Conservation (phyloP, 768 basidiomycete genomes). For the Zangia roseola region DNA sequence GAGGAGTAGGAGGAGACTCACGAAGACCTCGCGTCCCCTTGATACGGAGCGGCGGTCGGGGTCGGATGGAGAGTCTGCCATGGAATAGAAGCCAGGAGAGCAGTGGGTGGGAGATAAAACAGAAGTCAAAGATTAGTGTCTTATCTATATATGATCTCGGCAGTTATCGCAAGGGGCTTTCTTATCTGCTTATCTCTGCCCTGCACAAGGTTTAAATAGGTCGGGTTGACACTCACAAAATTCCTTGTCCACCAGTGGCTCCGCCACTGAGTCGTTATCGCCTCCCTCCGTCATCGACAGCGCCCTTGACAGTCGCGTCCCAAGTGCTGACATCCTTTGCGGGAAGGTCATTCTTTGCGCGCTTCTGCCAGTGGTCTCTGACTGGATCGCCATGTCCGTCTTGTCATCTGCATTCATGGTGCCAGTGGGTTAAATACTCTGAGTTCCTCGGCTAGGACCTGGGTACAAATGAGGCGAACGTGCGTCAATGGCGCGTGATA, state of each 20-base stretch:
- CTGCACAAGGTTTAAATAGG: conserved; percentile 5
- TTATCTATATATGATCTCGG: conserved; percentile 25
- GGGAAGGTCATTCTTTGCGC: conserved; percentile 10
- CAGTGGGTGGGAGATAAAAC: neutral
- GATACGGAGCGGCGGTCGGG: conserved; percentile 48
- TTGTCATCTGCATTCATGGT: conserved; percentile 1
- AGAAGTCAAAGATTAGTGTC: neutral
- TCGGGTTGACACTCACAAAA: conserved; percentile 3
- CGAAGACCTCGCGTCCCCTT: conserved; percentile 58
- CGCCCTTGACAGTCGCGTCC: conserved; percentile 14
- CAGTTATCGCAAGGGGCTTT: conserved; percentile 15
- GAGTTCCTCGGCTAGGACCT: neutral
- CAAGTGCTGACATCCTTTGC: conserved; percentile 20
- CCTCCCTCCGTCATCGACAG: conserved; percentile 9
- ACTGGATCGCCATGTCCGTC: conserved; percentile 3
- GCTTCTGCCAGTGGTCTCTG: conserved; percentile 5
- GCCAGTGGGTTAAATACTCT: conserved; percentile 16
- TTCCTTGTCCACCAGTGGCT: conserved; percentile 13
- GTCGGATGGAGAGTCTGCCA: conserved; percentile 24
- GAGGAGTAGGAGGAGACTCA: conserved; percentile 31
- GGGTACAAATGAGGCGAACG: conserved; percentile 10
- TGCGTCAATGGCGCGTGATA: conserved; percentile 14
- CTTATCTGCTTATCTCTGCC: conserved; percentile 24
- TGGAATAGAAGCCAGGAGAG: conserved; percentile 1
- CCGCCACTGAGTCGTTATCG: neutral